Evolutionary conservation across 768 basidiomycete species (phyloP), one percentile per base, ranked within the genome.

Genomic region (Pleurotus salmoneostramineus): DNA sequence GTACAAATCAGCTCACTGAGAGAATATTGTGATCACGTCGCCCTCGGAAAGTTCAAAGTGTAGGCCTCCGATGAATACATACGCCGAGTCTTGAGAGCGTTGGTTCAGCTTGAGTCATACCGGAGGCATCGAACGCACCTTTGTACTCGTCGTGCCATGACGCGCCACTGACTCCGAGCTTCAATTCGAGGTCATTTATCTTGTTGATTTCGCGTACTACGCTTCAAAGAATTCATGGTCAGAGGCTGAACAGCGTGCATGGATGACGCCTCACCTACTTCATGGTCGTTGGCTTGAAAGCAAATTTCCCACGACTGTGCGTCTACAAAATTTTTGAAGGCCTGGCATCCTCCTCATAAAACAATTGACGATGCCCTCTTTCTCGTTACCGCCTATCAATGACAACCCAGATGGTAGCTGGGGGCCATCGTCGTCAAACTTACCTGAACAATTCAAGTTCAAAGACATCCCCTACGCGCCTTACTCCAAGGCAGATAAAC

Each of bases 101-200:
- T 47, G 10, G 32, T 35, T 40, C 21, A 51, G 45, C 35, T 7
- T 14, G 10, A 33, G 48, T 14, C 12, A n/a, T 45, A 15, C 31
- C 6, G 21, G 10, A 36, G 31, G 36, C 0, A 10, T 32, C 43
- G 5, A 36, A 46, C 59, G 8, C 14, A 62, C 61, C 61, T 73
- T 91, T 95, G 76, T 96, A 98, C 66, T 98, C 91, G 65, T 98
- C 94, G 65, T 98, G 96, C 96, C 96, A 99, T 49, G 89, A 91
- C 48, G 80, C 83, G 62, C 82, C 85, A 52, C 78, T 76, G 27
- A 79, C 68, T 3, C 91, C 93, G 7, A 95, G 76, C 32, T 91
- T 87, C 5, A 98, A 83, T 70, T 98, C 96, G 6, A 80, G 81
- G 65, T 95, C 85, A 66, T 99, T 99, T 58, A 99, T 97, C 67